Evolutionary conservation across 495 filamentous ascomycete species (phyloP), one percentile per base, ranked within the genome.

Genomic region (Tuber brumale): DNA sequence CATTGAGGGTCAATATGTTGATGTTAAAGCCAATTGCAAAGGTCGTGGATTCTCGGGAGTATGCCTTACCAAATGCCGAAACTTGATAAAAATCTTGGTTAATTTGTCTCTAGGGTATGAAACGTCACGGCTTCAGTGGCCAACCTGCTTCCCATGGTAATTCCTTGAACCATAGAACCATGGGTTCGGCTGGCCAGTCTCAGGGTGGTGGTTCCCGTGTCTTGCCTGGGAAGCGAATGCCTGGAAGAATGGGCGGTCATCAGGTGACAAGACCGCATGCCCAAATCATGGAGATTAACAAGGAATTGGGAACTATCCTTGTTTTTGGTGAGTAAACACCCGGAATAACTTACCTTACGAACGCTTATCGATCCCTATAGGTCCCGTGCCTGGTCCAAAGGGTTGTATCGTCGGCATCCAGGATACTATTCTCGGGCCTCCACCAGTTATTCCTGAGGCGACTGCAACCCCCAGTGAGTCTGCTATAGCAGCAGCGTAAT

Each of bases 161-260:
- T 80, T 97, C 94, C 81, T 88, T 92, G 85, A 93, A 91, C 71
- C 95, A 99, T 86, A 88, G 95, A 81, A 90, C 92, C 3, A 91
- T 97, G 87, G 95, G 95, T 86, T 94, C 92, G 7, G 86, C 89
- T 19, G 95, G 95, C 78, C 92, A 90, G 51, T 90, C 90, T 81
- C 95, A 99, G 84, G 95, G 95, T 78, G 90, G 92, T 83, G 95
- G 95, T 84, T 95, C 93, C 69, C 87, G 95, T 80, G 95, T 99
- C 66, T 89, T 91, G 76, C 95, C 95, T 0, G 95, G 95, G 72
- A 99, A 99, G 90, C 93, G 92, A 85, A 99, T 99, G 95, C 89
- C 95, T 35, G 95, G 95, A 75, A 89, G 93, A 69, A 97, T 99
- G 95, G 95, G 95, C 39, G 90, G 90, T 75, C 87, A 94, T 84